phyloP scores from a whole-genome alignment of 1,139 yeast genomes.

The Candida sojae region DNA sequence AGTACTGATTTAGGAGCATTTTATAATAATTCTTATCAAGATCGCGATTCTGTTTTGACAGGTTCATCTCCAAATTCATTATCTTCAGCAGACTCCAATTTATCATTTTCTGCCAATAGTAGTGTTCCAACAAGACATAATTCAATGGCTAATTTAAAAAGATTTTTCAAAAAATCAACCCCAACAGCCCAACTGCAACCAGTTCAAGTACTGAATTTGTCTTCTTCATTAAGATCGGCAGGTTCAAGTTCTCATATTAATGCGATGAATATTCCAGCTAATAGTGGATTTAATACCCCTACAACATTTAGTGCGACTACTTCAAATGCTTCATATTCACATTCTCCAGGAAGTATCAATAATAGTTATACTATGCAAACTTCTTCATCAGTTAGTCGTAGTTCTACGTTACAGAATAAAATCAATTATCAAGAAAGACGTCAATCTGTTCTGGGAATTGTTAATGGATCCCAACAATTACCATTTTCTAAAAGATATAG shows the following conservation, averaged over 20 bases:
- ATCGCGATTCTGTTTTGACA: conserved; percentile 19
- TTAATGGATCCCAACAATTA: conserved; percentile 31
- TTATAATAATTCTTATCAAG: conserved; percentile 45
- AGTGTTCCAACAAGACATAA: conserved; percentile 50
- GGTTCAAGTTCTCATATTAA: conserved; percentile 17
- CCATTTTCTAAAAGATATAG: conserved; percentile 78
- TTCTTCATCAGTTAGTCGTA: conserved; percentile 27
- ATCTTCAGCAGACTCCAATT: conserved; percentile 38
- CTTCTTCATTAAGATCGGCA: conserved; percentile 40
- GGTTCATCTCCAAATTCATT: conserved; percentile 39
- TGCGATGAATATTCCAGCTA: conserved; percentile 17
- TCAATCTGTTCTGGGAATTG: conserved; percentile 36
- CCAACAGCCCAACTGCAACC: conserved; percentile 28
- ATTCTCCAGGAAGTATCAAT: conserved; percentile 27
- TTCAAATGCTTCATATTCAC: conserved; percentile 34
- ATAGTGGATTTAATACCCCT: conserved; percentile 3
- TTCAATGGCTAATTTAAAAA: conserved; percentile 72
- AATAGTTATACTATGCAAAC: background rate
- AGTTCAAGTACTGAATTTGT: conserved; percentile 36
- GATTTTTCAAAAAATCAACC: conserved; percentile 55
- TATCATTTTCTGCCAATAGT: conserved; percentile 16
- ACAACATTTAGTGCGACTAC: conserved; percentile 29
- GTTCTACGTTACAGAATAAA: conserved; percentile 31
- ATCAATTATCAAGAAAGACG: conserved; percentile 39
- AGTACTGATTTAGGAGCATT: conserved; percentile 49